Evolutionary conservation across 805 yeast genomes (phyloP).

Genomic region (Candida khao-thaluensis): DNA sequence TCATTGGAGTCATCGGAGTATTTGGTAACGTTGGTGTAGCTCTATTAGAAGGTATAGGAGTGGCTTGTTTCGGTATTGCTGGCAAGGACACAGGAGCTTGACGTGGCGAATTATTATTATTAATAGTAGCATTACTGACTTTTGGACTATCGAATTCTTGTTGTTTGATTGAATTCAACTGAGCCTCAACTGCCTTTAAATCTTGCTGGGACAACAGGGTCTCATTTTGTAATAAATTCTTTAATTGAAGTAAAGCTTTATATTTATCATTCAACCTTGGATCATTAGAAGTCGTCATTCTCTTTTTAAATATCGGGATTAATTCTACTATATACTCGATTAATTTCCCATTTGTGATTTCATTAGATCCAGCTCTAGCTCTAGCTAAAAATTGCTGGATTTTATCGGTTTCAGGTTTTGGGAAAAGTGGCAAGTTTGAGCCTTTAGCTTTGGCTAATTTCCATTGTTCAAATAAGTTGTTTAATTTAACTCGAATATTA

Average conservation of each 20-base stretch:
- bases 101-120: slow-evolving; percentile 1
- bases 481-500: slow-evolving; percentile 61
- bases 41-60: not conserved
- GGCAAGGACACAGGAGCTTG: slow-evolving; percentile 10
- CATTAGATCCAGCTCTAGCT: slow-evolving; percentile 11
- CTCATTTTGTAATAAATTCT: slow-evolving; percentile 38
- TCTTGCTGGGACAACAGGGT: slow-evolving; percentile 25
- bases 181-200: slow-evolving; percentile 37
- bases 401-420: slow-evolving; percentile 61
- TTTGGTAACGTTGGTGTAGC: not conserved
- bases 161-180: slow-evolving; percentile 37
- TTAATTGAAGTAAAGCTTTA: slow-evolving; percentile 45
- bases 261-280: slow-evolving; percentile 43
- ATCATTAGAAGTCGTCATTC: slow-evolving; percentile 40
- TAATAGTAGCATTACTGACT: slow-evolving; percentile 1
- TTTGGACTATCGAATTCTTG: slow-evolving; percentile 23
- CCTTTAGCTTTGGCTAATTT: slow-evolving; percentile 57
- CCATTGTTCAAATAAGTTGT: slow-evolving; percentile 87
- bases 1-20: not conserved
- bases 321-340: slow-evolving; percentile 38
- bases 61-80: slow-evolving; percentile 7
- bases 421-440: slow-evolving; percentile 70
- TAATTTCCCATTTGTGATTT: slow-evolving; percentile 22
- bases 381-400: slow-evolving; percentile 67
- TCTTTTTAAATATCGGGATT: slow-evolving; percentile 42